phyloP scores from a whole-genome alignment of 805 yeast species.

The Torulaspora maleeae region DNA sequence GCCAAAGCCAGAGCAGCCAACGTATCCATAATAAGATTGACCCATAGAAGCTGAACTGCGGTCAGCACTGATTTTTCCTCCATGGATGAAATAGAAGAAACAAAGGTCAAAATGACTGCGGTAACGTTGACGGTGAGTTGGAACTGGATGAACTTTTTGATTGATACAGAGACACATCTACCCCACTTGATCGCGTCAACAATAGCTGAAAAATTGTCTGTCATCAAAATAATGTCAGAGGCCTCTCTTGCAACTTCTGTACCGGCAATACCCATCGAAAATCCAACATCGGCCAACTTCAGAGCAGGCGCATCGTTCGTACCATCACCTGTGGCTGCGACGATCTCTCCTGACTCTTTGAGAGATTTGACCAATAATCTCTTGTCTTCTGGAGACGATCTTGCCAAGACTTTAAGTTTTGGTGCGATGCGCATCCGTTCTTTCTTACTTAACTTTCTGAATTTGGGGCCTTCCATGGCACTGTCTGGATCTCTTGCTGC shows the following conservation, averaged over 20 bases:
- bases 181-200: conserved; percentile 99
- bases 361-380: conserved; percentile 77
- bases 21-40: conserved; percentile 96
- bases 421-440: conserved; percentile 66
- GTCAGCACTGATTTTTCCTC: conserved; percentile 84
- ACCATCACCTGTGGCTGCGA: conserved; percentile 99
- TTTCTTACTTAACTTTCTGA: conserved; percentile 57
- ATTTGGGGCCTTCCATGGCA: conserved; percentile 90
- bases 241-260: conserved; percentile 99
- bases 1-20: conserved; percentile 96
- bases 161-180: conserved; percentile 89
- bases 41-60: conserved; percentile 97
- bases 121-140: conserved; percentile 95
- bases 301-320: conserved; percentile 98
- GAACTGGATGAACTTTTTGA: conserved; percentile 92
- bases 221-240: conserved; percentile 85
- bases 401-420: conserved; percentile 73
- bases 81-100: conserved; percentile 81
- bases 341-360: conserved; percentile 80
- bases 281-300: conserved; percentile 95
- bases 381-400: conserved; percentile 96
- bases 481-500: conserved; percentile 49
- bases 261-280: conserved; percentile 97
- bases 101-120: conserved; percentile 91
- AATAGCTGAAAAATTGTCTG: conserved; percentile 89